Conservation (phyloP, 495 filamentous ascomycete species). For the Xanthoparmelia taractica region DNA sequence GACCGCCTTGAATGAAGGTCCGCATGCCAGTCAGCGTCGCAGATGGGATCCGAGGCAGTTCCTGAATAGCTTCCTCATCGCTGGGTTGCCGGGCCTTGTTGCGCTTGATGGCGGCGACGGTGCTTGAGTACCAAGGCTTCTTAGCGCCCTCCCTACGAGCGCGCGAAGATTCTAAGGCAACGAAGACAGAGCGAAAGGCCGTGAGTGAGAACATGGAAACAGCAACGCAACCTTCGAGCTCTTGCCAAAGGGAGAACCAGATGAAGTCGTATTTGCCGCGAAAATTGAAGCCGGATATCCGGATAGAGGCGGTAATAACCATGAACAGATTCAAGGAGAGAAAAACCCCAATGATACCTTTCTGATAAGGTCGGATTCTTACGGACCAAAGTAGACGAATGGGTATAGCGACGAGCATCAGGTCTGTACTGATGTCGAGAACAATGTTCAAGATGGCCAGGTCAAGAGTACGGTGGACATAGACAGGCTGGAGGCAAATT, state of each 20-base stretch:
- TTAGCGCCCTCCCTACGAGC: not conserved
- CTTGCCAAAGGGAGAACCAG: not conserved
- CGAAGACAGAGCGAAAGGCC: not conserved
- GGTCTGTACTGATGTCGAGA: not conserved
- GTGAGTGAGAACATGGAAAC: not conserved
- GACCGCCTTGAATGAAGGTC: not conserved
- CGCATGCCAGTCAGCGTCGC: constrained; percentile 1
- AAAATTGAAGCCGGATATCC: not conserved
- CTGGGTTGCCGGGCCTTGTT: not conserved
- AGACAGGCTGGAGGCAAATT: not conserved
- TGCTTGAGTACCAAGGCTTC: too few species aligned
- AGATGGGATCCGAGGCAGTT: not conserved
- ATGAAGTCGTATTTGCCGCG: not conserved
- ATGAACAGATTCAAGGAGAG: not conserved
- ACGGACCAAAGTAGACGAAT: not conserved
- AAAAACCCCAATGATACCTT: not conserved
- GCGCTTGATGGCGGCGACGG: too few species aligned
- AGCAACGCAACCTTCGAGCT: not conserved
- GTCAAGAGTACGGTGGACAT: too few species aligned
- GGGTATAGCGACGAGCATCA: not conserved
- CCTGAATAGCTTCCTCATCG: not conserved
- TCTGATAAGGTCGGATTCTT: not conserved
- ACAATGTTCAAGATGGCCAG: too few species aligned
- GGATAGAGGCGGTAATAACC: not conserved
- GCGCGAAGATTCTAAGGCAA: not conserved